Percentiles rank a stretch among this genome's conserved stretches.
These are phyloP conservation scores for Lathyrus tuberosus DNA, from an alignment of 306 rosid species.

Conservation along the genomic window DNA sequence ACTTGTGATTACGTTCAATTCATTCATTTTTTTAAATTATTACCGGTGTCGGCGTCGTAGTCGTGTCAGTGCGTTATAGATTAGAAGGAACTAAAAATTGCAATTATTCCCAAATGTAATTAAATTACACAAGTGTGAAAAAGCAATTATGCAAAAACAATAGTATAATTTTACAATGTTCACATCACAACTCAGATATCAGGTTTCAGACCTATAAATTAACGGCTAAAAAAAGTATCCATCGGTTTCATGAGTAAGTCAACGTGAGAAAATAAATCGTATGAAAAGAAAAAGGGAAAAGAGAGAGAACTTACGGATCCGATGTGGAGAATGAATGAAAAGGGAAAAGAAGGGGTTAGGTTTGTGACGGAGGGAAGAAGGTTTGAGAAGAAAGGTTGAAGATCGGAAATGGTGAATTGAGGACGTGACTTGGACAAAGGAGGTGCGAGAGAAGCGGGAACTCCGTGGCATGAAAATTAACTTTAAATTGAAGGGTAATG, in stretches of 20 bases:
- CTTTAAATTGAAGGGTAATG: neutral
- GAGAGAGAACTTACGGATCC: slow-evolving; percentile 32
- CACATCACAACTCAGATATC: slow-evolving; percentile 5
- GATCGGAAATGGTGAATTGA: slow-evolving; percentile 15
- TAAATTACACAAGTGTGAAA: neutral
- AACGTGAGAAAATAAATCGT: neutral
- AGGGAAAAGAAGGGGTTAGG: slow-evolving; percentile 3
- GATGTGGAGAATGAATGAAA: neutral
- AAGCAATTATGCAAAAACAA: neutral
- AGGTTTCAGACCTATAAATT: neutral
- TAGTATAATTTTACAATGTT: slow-evolving; percentile 7
- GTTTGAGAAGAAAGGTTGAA: slow-evolving; percentile 40
- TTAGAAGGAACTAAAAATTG: slow-evolving; percentile 21
- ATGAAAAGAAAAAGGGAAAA: neutral
- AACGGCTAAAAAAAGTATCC: neutral
- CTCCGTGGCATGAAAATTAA: neutral
- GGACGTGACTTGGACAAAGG: slow-evolving; percentile 13
- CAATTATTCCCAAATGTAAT: slow-evolving; percentile 2
- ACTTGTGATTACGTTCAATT: too few relatives aligned
- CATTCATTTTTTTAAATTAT: too few relatives aligned
- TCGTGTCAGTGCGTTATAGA: neutral
- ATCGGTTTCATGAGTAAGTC: neutral
- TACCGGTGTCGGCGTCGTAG: too few relatives aligned
- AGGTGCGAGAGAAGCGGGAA: slow-evolving; percentile 32
- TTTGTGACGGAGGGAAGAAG: slow-evolving; percentile 17